Percentiles rank a stretch among this genome's conserved stretches.
Conservation (phyloP, 2,329 filamentous ascomycete genomes). For the Penicillium sp. region DNA sequence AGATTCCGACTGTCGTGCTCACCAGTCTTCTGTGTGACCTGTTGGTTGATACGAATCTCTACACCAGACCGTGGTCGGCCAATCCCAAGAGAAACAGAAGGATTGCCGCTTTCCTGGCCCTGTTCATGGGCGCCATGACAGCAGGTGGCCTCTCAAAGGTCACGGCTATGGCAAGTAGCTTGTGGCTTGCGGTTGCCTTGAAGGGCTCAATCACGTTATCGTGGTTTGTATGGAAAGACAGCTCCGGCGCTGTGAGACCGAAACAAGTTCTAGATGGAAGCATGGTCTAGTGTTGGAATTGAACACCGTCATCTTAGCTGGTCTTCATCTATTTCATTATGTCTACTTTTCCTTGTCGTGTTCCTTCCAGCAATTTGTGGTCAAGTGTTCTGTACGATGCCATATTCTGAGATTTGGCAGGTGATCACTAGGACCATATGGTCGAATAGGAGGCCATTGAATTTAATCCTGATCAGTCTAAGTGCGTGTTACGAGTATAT, state of each 20-base stretch:
- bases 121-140: conserved; percentile 41
- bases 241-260: background rate
- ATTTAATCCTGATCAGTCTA: too few relatives aligned
- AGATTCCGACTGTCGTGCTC: conserved; percentile 42
- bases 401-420: too few relatives aligned
- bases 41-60: conserved; percentile 33
- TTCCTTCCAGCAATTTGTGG: background rate
- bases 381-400: too few relatives aligned
- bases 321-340: background rate
- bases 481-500: too few relatives aligned
- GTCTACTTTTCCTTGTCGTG: background rate
- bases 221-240: conserved; percentile 36
- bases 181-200: conserved; percentile 40
- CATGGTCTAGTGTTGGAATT: conserved; percentile 1
- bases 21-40: conserved; percentile 41
- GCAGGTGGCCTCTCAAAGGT: conserved; percentile 39
- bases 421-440: too few relatives aligned
- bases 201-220: conserved; percentile 34
- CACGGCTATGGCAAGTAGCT: conserved; percentile 33
- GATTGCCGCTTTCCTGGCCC: conserved; percentile 34
- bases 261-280: conserved; percentile 1
- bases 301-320: background rate
- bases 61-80: conserved; percentile 19
- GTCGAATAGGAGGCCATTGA: too few relatives aligned
- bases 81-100: conserved; percentile 35